phyloP scores from a whole-genome alignment of 768 basidiomycete genomes.

The Sistotremastrum niveocremeum region DNA sequence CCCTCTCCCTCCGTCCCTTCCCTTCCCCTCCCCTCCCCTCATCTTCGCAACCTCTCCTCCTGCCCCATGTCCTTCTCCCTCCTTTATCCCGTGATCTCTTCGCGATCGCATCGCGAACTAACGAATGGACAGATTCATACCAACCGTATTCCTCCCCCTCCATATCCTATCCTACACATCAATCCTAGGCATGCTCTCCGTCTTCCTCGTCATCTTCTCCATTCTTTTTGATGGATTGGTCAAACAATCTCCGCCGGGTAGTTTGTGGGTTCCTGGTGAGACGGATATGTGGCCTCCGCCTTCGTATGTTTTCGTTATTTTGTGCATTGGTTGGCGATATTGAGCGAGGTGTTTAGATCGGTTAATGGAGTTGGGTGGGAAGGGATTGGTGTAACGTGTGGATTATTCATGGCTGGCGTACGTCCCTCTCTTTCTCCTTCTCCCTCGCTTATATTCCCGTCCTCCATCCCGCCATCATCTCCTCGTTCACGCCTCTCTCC shows the following conservation, averaged over 20 bases:
- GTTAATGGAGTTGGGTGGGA: slow-evolving; percentile 21
- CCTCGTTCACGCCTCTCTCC: too few species aligned
- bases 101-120: too few species aligned
- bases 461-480: too few species aligned
- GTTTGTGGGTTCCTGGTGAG: slow-evolving; percentile 57
- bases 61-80: too few species aligned
- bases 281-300: slow-evolving; percentile 23
- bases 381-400: slow-evolving; percentile 68
- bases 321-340: too few species aligned
- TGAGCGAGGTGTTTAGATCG: too few species aligned
- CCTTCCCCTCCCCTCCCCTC: too few species aligned
- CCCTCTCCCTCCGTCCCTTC: not conserved
- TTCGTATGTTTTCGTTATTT: too few species aligned
- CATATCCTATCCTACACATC: slow-evolving; percentile 82
- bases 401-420: slow-evolving; percentile 77
- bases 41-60: too few species aligned
- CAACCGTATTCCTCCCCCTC: slow-evolving; percentile 76
- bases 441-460: too few species aligned
- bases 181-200: slow-evolving; percentile 71
- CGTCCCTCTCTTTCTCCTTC: too few species aligned
- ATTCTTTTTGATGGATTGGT: slow-evolving; percentile 73
- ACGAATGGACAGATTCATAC: slow-evolving; percentile 67
- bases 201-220: slow-evolving; percentile 58
- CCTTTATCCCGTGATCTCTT: too few species aligned
- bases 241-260: slow-evolving; percentile 66